phyloP scores from a whole-genome alignment of 164 flowering plant species.

The Annona squamosa region DNA sequence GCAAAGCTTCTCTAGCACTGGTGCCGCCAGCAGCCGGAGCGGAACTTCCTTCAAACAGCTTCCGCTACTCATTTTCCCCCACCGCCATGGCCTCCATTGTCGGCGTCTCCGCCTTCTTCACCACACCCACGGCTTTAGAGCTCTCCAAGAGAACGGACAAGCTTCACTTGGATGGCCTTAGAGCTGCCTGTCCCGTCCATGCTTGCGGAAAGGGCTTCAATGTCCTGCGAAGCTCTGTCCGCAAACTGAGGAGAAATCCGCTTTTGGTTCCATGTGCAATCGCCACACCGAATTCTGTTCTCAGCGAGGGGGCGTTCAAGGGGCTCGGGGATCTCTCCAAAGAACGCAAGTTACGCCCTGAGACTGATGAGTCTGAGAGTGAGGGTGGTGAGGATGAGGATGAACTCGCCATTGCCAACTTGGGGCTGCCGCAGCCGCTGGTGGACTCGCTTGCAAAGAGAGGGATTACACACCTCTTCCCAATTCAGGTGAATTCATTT shows the following conservation, averaged over 20 bases:
- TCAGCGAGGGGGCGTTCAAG: constrained; percentile 67
- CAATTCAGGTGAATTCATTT: constrained; percentile 44
- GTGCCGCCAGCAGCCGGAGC: too few species aligned
- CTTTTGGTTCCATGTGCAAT: constrained; percentile 34
- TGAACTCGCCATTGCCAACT: constrained; percentile 38
- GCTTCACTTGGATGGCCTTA: constrained; percentile 9
- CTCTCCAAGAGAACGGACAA: constrained; percentile 12
- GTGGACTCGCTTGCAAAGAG: constrained; percentile 46
- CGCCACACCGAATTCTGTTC: constrained; percentile 60
- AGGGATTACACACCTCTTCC: constrained; percentile 71
- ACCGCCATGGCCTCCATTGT: constrained; percentile 38
- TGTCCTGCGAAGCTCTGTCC: constrained; percentile 1
- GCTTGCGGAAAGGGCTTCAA: constrained; percentile 6
- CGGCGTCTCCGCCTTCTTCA: constrained; percentile 38
- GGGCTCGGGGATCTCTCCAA: constrained; percentile 29
- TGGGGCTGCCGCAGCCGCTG: constrained; percentile 47
- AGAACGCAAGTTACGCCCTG: constrained; percentile 16
- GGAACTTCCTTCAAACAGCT: background rate
- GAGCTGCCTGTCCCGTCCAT: constrained; percentile 4
- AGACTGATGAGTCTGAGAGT: background rate
- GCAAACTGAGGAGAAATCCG: background rate
- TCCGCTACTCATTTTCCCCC: background rate
- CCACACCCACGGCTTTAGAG: constrained; percentile 16
- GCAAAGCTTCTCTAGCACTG: too few species aligned
- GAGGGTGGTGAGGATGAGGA: constrained; percentile 13